Evolutionary conservation across 1,284 basidiomycete genomes (phyloP).

Genomic region (Malassezia vespertilionis): DNA sequence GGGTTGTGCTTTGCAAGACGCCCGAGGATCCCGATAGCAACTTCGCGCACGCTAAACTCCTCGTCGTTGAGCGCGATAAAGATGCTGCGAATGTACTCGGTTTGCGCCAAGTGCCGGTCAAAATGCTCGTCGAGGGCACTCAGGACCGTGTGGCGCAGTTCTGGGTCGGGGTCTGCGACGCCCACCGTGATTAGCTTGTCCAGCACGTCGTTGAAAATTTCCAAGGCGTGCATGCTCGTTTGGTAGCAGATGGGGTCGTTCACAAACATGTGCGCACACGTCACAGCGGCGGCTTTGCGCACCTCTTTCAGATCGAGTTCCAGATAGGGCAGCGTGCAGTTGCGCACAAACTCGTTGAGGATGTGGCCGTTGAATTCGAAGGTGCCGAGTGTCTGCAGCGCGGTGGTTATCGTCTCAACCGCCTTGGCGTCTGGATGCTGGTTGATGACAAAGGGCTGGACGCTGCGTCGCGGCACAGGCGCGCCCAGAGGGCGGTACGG

Average conservation of each 20-base stretch:
- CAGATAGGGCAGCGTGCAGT: conserved; percentile 80
- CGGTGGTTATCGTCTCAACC: conserved; percentile 66
- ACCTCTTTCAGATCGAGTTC: conserved; percentile 86
- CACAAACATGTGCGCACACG: conserved; percentile 77
- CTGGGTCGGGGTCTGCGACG: conserved; percentile 70
- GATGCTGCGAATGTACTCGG: conserved; percentile 89
- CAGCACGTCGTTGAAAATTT: conserved; percentile 92
- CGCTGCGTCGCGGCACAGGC: conserved; percentile 22
- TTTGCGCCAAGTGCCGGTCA: conserved; percentile 95
- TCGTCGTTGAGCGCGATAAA: conserved; percentile 98
- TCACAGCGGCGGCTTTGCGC: conserved; percentile 77
- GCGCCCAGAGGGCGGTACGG: conserved; percentile 43
- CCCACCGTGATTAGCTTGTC: conserved; percentile 93
- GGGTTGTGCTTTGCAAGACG: conserved; percentile 91
- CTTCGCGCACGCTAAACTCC: conserved; percentile 80
- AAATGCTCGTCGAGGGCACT: conserved; percentile 83
- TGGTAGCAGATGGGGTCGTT: conserved; percentile 94
- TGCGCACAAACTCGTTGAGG: conserved; percentile 89
- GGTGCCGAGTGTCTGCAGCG: conserved; percentile 72
- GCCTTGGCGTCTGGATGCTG: conserved; percentile 53
- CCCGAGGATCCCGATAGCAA: conserved; percentile 82
- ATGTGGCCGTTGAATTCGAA: conserved; percentile 85
- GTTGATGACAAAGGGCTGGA: conserved; percentile 9
- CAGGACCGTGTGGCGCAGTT: conserved; percentile 55
- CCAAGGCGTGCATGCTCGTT: conserved; percentile 88